Percentiles rank a stretch among this genome's conserved stretches.
Evolutionary conservation across 345 rosid species (phyloP).

Genomic region (Zanthoxylum bungeanum): DNA sequence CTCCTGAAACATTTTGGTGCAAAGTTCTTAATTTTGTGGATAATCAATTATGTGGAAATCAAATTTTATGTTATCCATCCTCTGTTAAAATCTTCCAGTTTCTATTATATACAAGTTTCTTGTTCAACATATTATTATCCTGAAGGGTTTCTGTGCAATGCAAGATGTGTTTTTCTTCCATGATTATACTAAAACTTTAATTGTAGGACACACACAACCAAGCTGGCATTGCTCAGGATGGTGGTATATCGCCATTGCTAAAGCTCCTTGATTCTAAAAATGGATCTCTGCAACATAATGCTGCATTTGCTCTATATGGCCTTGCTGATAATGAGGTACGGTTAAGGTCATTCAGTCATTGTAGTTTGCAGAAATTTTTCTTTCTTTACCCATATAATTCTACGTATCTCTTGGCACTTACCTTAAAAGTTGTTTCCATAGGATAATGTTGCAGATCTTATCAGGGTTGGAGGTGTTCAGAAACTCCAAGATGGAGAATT

Average conservation of each 20-base stretch:
- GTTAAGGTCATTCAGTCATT: background rate
- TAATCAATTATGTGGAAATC: background rate
- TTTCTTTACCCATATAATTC: background rate
- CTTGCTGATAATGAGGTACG: slow-evolving; percentile 78
- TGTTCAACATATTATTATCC: background rate
- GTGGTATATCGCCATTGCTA: slow-evolving; percentile 57
- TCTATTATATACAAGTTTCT: background rate
- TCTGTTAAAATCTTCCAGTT: background rate
- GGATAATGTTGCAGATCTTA: slow-evolving; percentile 68
- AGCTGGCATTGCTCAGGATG: slow-evolving; percentile 73
- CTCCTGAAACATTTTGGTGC: background rate
- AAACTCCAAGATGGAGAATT: slow-evolving; percentile 66
- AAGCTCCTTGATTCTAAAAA: slow-evolving; percentile 56
- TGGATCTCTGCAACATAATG: slow-evolving; percentile 68
- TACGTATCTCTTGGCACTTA: background rate
- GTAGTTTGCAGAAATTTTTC: background rate
- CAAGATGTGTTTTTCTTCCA: slow-evolving; percentile 1
- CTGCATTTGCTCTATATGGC: slow-evolving; percentile 70
- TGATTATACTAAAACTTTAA: background rate
- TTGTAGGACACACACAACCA: slow-evolving; percentile 73
- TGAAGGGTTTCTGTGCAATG: background rate
- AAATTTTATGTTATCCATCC: background rate
- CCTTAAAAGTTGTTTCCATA: slow-evolving; percentile 6
- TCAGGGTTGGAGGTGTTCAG: slow-evolving; percentile 55
- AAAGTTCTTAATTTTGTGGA: background rate